Evolutionary conservation across 768 basidiomycete genomes (phyloP), one percentile per base, ranked within the genome.

Genomic region (Punctularia strigosozonata): DNA sequence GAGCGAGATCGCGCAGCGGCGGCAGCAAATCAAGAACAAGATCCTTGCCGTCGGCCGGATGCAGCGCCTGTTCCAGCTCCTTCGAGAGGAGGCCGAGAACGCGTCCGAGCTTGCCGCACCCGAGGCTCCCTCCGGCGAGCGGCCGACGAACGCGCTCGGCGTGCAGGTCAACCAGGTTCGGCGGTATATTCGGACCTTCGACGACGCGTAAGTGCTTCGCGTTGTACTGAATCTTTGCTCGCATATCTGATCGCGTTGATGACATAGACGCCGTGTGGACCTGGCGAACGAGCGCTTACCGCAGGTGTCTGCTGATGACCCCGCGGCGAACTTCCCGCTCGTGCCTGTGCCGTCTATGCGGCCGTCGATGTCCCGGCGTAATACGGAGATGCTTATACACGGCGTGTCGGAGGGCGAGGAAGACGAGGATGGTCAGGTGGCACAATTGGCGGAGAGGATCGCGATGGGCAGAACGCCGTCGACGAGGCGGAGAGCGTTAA

Each of bases 1-100:
- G 8, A 55, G 56, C 14, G 75, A 77, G 24, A 37, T 64, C 13
- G 56, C 61, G n/a, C 64, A 65, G 48, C 66, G 86, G 40, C 63
- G 76, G 47, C 73, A 86, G 49, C 69, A 75, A 49, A 92, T 97
- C 64, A 90, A 84, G 69, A 88, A 78, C 59, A 95, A 95, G 71
- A 94, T 95, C 47, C 61, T 90, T 47, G 88, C 86, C 0, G 88
- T 97, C 42, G 92, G 91, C 20, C 69, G 76, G 54, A 86, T 97
- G 85, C 86, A 89, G 43, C 65, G 80, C 25, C 80, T 95, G 33
- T 94, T 92, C 67, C 79, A 87, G 39, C 68, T 92, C 37, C 68
- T 97, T 23, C 80, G 82, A 55, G 81, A 87, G 53, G 85, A 84
- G 53, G 69, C 83, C 1, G 85, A 88, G 61, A 80, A 75, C 43